Evolutionary conservation across 1,284 basidiomycete species (phyloP), one percentile per base, ranked within the genome.

Genomic region (Apiotrichum porosum): DNA sequence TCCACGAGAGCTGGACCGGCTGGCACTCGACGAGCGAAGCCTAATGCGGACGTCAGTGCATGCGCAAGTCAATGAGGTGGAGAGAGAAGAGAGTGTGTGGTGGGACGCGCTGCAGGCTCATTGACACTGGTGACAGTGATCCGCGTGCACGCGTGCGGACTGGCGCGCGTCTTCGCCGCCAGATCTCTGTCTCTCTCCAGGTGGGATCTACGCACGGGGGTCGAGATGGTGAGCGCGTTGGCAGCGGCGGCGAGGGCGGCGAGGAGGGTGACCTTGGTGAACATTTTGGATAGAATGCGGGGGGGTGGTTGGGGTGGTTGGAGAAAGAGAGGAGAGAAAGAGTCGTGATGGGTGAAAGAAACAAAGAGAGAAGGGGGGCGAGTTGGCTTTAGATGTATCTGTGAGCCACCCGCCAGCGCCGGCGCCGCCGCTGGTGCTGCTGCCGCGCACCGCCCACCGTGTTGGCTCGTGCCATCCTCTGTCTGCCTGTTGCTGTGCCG

Each of bases 1-100:
- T 42, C 81, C 83, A 89, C 8, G 66, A 69, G 52, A 88, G 56
- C 28, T 53, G 54, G 37, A 56, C 54, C 18, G 72, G 69, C 58
- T 68, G 64, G 54, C 69, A 72, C 44, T 60, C 52, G 52, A 67
- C 57, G 46, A 72, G 54, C 9, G 63, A 57, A 23, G 68, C 51
- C 66, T 68, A 39, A 6, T 6, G 31, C 26, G 28, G 31, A 21
- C 26, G 26, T 28, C 39, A 49, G 43, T 12, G 32, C 37, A 33
- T 33, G 9, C 14, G 8, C 4, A 28, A 13, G 13, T 6, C 23
- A 17, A 5, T 19, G 9, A 26, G 6, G 26, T 18, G 33, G 12
- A 15, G 19, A 10, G 9, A 34, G 23, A n/a, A n/a, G n/a, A n/a
- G n/a, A n/a, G n/a, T n/a, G n/a, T n/a, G n/a, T n/a, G n/a, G n/a